phyloP scores from a whole-genome alignment of 352 stramenopile genomes.

The Globisporangium splendens region DNA sequence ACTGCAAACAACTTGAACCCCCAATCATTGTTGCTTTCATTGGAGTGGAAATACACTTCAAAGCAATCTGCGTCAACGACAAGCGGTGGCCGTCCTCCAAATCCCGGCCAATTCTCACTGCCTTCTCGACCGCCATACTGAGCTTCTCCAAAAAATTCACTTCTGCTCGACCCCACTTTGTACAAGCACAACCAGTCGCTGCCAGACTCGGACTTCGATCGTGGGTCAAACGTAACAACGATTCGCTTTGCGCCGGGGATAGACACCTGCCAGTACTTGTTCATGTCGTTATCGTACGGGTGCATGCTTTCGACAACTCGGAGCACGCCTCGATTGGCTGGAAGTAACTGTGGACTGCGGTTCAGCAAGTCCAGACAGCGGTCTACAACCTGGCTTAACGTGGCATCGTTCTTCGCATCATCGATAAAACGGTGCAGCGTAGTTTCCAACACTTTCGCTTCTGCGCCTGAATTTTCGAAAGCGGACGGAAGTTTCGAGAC shows the following conservation, averaged over 20 bases:
- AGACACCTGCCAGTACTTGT: constrained; percentile 65
- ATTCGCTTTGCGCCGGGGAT: constrained; percentile 69
- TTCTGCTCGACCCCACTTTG: constrained; percentile 46
- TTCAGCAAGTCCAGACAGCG: constrained; percentile 35
- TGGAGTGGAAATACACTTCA: constrained; percentile 82
- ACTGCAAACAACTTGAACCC: constrained; percentile 84
- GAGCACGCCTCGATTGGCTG: constrained; percentile 37
- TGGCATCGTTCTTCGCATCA: constrained; percentile 17
- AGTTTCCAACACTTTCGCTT: constrained; percentile 18
- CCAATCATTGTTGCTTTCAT: constrained; percentile 85
- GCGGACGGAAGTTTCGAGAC: constrained; percentile 3
- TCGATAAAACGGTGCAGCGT: constrained; percentile 21
- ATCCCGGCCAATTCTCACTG: constrained; percentile 81
- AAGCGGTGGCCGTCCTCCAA: constrained; percentile 51
- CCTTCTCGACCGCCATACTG: constrained; percentile 64
- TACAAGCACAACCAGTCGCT: constrained; percentile 76
- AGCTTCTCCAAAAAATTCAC: constrained; percentile 39
- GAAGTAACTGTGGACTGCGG: constrained; percentile 21
- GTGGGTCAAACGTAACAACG: constrained; percentile 64
- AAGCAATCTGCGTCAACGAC: constrained; percentile 67
- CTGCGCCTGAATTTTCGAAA: neutral
- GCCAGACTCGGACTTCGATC: constrained; percentile 60
- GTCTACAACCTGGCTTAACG: constrained; percentile 5
- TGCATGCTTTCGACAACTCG: constrained; percentile 66
- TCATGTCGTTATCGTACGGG: constrained; percentile 63